Conservation (phyloP, 371 early-diverging fungal species). For the Mucor velutinosus region DNA sequence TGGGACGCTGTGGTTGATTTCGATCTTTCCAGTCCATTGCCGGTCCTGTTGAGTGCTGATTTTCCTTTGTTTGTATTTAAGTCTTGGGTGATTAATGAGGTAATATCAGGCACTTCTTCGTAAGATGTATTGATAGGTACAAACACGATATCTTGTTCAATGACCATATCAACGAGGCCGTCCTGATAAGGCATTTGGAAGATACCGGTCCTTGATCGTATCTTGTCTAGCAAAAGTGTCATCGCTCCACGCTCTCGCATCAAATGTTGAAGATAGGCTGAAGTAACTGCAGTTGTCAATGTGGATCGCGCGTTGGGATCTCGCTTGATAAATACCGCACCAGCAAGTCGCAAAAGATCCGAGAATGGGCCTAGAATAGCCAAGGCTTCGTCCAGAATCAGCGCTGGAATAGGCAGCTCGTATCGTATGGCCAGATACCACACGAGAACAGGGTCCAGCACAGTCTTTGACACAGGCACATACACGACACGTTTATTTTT, state of each 20-base stretch:
- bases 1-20: conserved; percentile 5
- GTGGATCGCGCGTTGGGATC: conserved; percentile 23
- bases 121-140: conserved; percentile 33
- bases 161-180: conserved; percentile 28
- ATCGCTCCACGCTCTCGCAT: conserved; percentile 29
- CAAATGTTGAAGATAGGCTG: conserved; percentile 27
- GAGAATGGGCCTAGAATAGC: conserved; percentile 34
- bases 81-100: conserved; percentile 21
- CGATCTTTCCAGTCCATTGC: conserved; percentile 1
- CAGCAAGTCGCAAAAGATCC: conserved; percentile 31
- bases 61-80: conserved; percentile 9
- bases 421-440: conserved; percentile 39
- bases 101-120: conserved; percentile 33
- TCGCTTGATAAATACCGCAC: conserved; percentile 32
- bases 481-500: conserved; percentile 28
- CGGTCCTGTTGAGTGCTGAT: neutral
- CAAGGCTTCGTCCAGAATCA: conserved; percentile 32
- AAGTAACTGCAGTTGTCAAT: conserved; percentile 28
- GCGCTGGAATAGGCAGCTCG: conserved; percentile 30
- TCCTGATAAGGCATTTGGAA: conserved; percentile 25
- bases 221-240: conserved; percentile 25
- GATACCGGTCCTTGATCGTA: conserved; percentile 29
- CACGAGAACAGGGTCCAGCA: conserved; percentile 31
- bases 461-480: conserved; percentile 36
- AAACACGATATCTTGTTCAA: conserved; percentile 23